A percentile compares a stretch with the other conserved stretches of the same genome.
Conservation (phyloP, 495 filamentous ascomycete genomes). For the Eremomyces bilateralis region DNA sequence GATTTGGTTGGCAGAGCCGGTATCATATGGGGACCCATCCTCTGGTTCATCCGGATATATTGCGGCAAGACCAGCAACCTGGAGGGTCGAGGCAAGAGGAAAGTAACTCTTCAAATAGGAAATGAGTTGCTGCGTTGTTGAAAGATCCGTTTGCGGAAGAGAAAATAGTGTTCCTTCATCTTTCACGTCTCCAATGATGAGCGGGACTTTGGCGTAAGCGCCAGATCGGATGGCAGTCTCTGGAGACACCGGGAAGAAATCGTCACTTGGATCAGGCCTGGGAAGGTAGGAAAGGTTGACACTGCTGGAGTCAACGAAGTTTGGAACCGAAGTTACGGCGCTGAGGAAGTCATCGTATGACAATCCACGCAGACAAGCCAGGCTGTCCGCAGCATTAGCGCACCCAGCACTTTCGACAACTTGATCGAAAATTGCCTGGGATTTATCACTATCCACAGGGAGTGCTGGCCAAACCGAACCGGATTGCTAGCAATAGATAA, state of each 20-base stretch:
- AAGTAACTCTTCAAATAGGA: conserved; percentile 35
- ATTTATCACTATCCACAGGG: conserved; percentile 37
- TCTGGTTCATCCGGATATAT: conserved; percentile 24
- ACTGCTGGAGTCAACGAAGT: conserved; percentile 35
- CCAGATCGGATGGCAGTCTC: conserved; percentile 18
- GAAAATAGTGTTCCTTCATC: conserved; percentile 32
- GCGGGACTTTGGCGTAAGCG: conserved; percentile 9
- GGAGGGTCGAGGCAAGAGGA: conserved; percentile 21
- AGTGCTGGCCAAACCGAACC: conserved; percentile 42
- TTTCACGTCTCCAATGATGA: conserved; percentile 12
- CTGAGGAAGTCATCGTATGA: conserved; percentile 38
- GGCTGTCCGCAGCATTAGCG: conserved; percentile 27
- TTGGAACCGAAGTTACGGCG: conserved; percentile 44
- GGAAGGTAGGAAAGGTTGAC: conserved; percentile 21
- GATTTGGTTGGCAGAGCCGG: conserved; percentile 35
- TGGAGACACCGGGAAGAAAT: conserved; percentile 24
- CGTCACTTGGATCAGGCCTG: conserved; percentile 17
- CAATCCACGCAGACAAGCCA: conserved; percentile 37
- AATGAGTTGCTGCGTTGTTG: conserved; percentile 30
- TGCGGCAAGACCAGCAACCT: conserved; percentile 28
- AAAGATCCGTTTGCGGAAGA: conserved; percentile 41
- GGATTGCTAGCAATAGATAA: no score
- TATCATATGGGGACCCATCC: conserved; percentile 41
- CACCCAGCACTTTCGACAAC: conserved; percentile 42
- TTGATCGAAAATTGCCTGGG: conserved; percentile 37